Evolutionary conservation across 176 grass and related monocot genomes (phyloP).

Genomic region (Triticum timopheevii): DNA sequence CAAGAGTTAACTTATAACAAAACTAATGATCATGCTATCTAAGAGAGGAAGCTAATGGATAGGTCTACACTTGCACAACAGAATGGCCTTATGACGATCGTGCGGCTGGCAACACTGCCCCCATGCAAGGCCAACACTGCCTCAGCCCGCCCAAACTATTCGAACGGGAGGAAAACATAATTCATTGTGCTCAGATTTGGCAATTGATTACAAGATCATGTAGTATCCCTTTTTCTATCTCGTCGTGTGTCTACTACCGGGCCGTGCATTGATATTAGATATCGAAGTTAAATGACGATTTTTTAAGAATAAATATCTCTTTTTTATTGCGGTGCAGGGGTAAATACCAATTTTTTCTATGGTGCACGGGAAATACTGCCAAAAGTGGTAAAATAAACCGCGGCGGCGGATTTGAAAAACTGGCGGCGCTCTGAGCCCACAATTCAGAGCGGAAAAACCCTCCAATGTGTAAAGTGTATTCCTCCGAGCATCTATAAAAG

Average conservation of each 20-base stretch:
- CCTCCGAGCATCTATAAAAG: background rate
- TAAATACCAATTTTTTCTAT: background rate
- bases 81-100: background rate
- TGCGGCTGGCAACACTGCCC: background rate
- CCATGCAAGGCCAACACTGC: too few relatives aligned
- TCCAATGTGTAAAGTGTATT: background rate
- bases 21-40: background rate
- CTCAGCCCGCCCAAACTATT: background rate
- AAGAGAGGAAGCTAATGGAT: background rate
- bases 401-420: background rate
- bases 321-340: background rate
- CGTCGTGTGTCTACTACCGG: background rate
- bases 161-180: background rate
- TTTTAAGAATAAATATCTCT: background rate
- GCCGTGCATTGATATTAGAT: background rate
- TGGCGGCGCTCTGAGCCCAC: background rate
- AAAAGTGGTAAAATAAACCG: background rate
- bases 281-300: background rate
- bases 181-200: background rate
- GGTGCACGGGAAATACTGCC: background rate
- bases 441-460: background rate
- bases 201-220: background rate
- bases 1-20: background rate
- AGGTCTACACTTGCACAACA: background rate
- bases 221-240: background rate